Evolutionary conservation across 2,329 filamentous ascomycete species (phyloP).

Genomic region (Lecanoromycetidae sp.): DNA sequence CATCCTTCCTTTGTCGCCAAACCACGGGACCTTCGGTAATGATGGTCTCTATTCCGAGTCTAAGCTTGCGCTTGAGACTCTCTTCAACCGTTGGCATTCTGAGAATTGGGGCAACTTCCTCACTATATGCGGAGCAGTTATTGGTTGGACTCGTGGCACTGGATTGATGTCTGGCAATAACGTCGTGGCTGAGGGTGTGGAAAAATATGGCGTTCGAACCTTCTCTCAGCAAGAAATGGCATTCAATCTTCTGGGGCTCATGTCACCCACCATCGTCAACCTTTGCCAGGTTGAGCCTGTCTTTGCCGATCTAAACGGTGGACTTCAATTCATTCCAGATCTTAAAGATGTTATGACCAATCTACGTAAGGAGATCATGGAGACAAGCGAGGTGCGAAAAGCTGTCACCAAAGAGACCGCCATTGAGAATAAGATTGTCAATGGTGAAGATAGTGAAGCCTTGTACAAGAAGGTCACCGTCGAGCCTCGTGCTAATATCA

Average conservation of each 20-base stretch:
- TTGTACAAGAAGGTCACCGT: conserved; percentile 91
- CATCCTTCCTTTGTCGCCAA: conserved; percentile 87
- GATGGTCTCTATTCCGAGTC: conserved; percentile 98
- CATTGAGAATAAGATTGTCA: conserved; percentile 93
- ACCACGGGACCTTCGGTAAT: conserved; percentile 96
- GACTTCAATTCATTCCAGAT: conserved; percentile 92
- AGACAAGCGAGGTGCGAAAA: conserved; percentile 84
- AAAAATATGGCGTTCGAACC: conserved; percentile 90
- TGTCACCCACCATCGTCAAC: conserved; percentile 88
- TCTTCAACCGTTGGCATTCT: conserved; percentile 97
- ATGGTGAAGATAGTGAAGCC: conserved; percentile 81
- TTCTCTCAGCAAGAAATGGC: conserved; percentile 99
- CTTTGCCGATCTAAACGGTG: conserved; percentile 94
- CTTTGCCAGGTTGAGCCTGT: conserved; percentile 92
- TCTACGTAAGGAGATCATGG: conserved; percentile 86
- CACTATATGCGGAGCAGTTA: conserved; percentile 94
- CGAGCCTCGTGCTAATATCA: conserved; percentile 92
- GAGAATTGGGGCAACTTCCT: conserved; percentile 97
- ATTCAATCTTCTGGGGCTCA: conserved; percentile 91
- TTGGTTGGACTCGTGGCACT: conserved; percentile 97
- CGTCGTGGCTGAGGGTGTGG: conserved; percentile 90
- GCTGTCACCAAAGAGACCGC: conserved; percentile 92
- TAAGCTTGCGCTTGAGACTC: conserved; percentile 88
- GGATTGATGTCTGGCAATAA: conserved; percentile 98
- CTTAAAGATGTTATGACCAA: conserved; percentile 89